Percentiles rank a stretch among this genome's conserved stretches.
phyloP scores from a whole-genome alignment of 257 asterid genomes.

The Solanum habrochaites region DNA sequence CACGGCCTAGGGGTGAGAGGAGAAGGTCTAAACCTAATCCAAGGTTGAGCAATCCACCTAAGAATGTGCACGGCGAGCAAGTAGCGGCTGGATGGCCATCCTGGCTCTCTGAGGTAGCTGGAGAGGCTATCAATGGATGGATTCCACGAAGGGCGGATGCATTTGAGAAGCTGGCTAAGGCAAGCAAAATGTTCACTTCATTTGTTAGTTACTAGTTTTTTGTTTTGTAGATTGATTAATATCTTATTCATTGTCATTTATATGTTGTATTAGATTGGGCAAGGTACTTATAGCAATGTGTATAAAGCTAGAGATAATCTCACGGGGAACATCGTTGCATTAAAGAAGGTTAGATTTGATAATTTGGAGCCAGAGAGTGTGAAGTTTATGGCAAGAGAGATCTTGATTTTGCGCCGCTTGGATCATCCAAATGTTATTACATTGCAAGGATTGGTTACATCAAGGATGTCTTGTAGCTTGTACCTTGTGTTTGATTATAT shows the following conservation, averaged over 20 bases:
- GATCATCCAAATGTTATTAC: slow-evolving; percentile 87
- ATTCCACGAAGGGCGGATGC: slow-evolving; percentile 82
- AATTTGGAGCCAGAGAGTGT: slow-evolving; percentile 90
- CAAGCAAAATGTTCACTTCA: slow-evolving; percentile 3
- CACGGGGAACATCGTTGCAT: slow-evolving; percentile 58
- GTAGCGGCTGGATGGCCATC: slow-evolving; percentile 95
- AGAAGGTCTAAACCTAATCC: slow-evolving; percentile 76
- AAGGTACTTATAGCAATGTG: slow-evolving; percentile 82
- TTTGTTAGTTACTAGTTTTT: not conserved
- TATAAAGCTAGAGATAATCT: slow-evolving; percentile 75
- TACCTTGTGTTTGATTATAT: slow-evolving; percentile 73
- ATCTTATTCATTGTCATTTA: slow-evolving; percentile 3
- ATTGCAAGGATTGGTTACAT: slow-evolving; percentile 71
- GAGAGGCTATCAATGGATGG: slow-evolving; percentile 86
- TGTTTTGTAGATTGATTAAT: not conserved
- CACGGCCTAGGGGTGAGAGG: slow-evolving; percentile 43
- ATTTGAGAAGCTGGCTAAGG: slow-evolving; percentile 80
- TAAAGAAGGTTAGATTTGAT: slow-evolving; percentile 83
- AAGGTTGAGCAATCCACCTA: slow-evolving; percentile 71
- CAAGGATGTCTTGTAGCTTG: slow-evolving; percentile 86
- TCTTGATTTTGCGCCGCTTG: slow-evolving; percentile 70
- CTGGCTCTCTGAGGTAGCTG: slow-evolving; percentile 84
- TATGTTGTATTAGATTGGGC: slow-evolving; percentile 55
- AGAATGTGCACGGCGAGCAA: slow-evolving; percentile 73
- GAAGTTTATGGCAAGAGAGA: slow-evolving; percentile 89